A percentile compares a stretch with the other conserved stretches of the same genome.
Evolutionary conservation across 176 grass and related monocot genomes (phyloP).

Genomic region (Aechmea fasciata): DNA sequence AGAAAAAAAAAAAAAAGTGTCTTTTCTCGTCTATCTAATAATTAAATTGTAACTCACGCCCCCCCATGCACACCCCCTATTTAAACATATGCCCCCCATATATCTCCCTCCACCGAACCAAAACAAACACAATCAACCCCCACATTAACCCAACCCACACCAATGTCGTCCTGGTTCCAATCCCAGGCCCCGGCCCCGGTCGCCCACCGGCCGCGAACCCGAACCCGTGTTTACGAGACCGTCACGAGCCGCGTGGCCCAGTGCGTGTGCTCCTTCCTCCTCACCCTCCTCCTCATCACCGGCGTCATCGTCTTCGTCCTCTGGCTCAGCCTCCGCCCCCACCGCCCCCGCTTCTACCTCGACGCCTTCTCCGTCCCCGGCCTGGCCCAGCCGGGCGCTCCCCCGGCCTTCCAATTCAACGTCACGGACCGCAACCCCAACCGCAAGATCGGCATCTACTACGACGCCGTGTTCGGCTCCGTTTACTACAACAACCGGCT

Average conservation of each 20-base stretch:
- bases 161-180: background rate
- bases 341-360: slow-evolving; percentile 53
- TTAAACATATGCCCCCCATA: too few relatives aligned
- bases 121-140: background rate
- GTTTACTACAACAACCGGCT: slow-evolving; percentile 45
- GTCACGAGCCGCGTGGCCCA: slow-evolving; percentile 32
- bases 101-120: background rate
- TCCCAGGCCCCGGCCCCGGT: background rate
- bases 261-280: slow-evolving; percentile 49
- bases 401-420: slow-evolving; percentile 35
- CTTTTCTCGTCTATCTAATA: background rate
- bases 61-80: background rate
- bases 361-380: slow-evolving; percentile 33
- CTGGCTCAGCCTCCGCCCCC: slow-evolving; percentile 89
- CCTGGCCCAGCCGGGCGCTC: slow-evolving; percentile 26
- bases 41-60: background rate
- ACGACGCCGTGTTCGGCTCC: slow-evolving; percentile 25
- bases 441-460: slow-evolving; percentile 64
- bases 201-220: background rate
- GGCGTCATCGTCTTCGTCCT: slow-evolving; percentile 66
- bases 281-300: slow-evolving; percentile 37
- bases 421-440: slow-evolving; percentile 67
- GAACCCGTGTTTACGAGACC: slow-evolving; percentile 8
- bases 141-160: background rate
- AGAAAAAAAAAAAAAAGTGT: background rate